Evolutionary conservation across 371 early-diverging fungal genomes (phyloP).

Genomic region (Syncephalastrum contaminatum): DNA sequence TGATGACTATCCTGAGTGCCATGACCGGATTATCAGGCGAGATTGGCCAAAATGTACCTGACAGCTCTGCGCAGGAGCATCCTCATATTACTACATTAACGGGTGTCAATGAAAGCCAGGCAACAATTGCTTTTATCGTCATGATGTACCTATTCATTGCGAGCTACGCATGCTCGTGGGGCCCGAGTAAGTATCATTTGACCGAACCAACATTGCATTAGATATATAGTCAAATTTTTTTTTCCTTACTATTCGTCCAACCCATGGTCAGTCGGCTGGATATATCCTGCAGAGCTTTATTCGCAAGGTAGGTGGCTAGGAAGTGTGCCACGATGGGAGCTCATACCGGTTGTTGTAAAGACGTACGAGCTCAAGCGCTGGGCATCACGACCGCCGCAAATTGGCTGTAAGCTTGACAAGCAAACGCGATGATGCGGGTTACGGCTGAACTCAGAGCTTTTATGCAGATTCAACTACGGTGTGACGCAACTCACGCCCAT

Average conservation of each 20-base stretch:
- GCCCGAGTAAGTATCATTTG: conserved; percentile 19
- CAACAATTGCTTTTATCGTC: conserved; percentile 60
- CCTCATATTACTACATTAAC: conserved; percentile 2
- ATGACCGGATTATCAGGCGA: conserved; percentile 38
- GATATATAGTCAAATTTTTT: no score
- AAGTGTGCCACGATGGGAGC: neutral
- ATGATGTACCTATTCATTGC: conserved; percentile 74
- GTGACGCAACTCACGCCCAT: conserved; percentile 65
- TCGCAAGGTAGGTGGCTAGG: conserved; percentile 49
- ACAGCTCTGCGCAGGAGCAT: conserved; percentile 6
- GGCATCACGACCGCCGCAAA: conserved; percentile 87
- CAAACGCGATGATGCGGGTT: no score
- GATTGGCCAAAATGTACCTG: conserved; percentile 12
- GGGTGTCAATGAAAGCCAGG: conserved; percentile 27
- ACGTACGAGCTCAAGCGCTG: conserved; percentile 80
- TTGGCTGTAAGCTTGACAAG: conserved; percentile 53
- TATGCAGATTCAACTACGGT: conserved; percentile 59
- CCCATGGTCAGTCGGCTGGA: conserved; percentile 75
- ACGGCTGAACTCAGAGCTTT: no score
- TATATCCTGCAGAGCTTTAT: conserved; percentile 89
- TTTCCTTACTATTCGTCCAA: no score
- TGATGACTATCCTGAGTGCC: conserved; percentile 55
- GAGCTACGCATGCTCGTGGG: conserved; percentile 86
- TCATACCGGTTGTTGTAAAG: conserved; percentile 17
- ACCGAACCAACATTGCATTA: no score